Evolutionary conservation across 306 rosid genomes (phyloP), one percentile per base, ranked within the genome.

Genomic region (Pyrus communis): DNA sequence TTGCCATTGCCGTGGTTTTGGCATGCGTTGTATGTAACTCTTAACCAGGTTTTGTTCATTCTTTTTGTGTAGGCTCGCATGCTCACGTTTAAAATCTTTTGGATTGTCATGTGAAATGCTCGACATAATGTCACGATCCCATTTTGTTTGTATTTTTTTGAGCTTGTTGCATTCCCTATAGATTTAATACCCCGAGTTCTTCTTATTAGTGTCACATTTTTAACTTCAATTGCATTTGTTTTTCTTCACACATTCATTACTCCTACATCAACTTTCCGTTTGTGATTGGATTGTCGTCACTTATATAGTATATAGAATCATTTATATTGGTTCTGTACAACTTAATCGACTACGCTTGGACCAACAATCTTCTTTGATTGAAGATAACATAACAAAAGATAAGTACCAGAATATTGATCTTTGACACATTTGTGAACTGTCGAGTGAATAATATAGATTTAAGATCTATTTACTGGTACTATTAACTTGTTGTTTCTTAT

Each of bases 11-110:
- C 27, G 81, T 82, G 62, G 86, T 85, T 54, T 63, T 85, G 82
- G 88, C 88, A 54, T 85, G 88, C 66, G 86, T 85, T 85, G 88
- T 85, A 85, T 60, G 88, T 82, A 82, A 78, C 75, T 79, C 25
- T 71, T 67, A 73, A 75, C 85, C 74, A 80, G 84, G 87, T 80
- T 80, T 80, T 80, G 77, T 80, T 84, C 87, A 81, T 84, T 80
- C 79, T 69, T 80, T 79, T 61, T 58, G 71, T 3, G 67, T 64
- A 55, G 43, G 76, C 80, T 12, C 69, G 79, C 35, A 35, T 52
- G 64, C 49, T 69, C 19, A 17, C 14, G 13, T 35, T 45, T 30
- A 2, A 13, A 40, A 46, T 11, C 14, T 58, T 42, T 46, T 1
- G 23, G 3, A 3, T 59, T 31, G 11, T 11, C 25, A 7, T 35